Conservation (phyloP, 2,329 filamentous ascomycete genomes). For the Beauveria rudraprayagi region DNA sequence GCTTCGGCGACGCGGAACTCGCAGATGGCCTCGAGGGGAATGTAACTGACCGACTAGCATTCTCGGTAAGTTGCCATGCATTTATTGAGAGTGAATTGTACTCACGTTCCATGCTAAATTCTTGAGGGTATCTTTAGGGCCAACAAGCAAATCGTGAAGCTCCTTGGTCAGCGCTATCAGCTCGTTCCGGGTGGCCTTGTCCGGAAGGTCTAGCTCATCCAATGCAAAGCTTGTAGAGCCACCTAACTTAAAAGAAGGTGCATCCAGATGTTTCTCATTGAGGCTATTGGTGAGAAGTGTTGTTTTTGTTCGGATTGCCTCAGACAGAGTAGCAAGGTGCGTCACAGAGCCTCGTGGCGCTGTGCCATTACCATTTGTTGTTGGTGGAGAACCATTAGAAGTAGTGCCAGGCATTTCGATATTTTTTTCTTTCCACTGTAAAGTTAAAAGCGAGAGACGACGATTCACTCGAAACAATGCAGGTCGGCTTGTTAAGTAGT, state of each 20-base stretch:
- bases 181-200: slow-evolving; percentile 12
- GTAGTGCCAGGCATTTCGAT: background rate
- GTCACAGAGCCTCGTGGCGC: slow-evolving; percentile 10
- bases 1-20: slow-evolving; percentile 24
- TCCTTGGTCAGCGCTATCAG: slow-evolving; percentile 17
- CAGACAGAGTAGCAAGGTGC: slow-evolving; percentile 14
- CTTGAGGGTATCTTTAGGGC: slow-evolving; percentile 14
- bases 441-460: background rate
- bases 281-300: slow-evolving; percentile 13
- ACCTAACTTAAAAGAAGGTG: slow-evolving; percentile 15
- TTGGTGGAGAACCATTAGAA: background rate
- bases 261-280: slow-evolving; percentile 14
- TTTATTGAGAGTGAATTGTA: too few relatives aligned
- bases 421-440: background rate
- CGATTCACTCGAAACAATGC: background rate
- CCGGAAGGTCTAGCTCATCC: background rate
- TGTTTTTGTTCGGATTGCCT: slow-evolving; percentile 16
- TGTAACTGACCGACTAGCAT: slow-evolving; percentile 19
- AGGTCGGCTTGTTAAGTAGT: background rate
- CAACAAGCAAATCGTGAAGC: slow-evolving; percentile 17
- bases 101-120: slow-evolving; percentile 10
- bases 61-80: background rate
- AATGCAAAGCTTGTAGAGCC: slow-evolving; percentile 17
- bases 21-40: slow-evolving; percentile 24
- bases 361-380: background rate